Conservation (phyloP, 129 eudicot genomes). For the Kitagawia praeruptora region DNA sequence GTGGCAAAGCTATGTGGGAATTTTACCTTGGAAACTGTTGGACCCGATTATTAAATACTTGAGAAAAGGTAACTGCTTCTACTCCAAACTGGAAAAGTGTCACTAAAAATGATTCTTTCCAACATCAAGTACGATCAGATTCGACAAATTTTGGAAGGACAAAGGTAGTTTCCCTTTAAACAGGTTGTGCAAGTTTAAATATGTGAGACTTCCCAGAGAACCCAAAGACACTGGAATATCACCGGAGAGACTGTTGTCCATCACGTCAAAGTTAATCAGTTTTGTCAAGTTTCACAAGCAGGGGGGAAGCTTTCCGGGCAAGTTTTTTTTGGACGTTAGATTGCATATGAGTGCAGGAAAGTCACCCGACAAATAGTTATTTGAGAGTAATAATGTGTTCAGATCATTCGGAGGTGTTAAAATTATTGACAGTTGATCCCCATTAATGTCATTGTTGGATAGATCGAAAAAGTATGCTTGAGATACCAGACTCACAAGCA, state of each 20-base stretch:
- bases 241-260: constrained; percentile 3
- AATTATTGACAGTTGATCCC: no score
- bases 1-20: no score
- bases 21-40: no score
- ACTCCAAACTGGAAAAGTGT: constrained; percentile 17
- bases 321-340: neutral
- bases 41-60: neutral
- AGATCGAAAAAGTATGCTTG: no score
- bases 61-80: constrained; percentile 2
- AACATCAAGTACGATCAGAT: neutral
- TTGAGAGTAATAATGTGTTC: no score
- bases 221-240: neutral
- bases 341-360: no score
- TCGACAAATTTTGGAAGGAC: neutral
- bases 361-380: no score
- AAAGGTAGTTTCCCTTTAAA: neutral
- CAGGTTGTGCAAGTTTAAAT: neutral
- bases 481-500: no score
- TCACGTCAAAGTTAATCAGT: neutral
- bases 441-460: no score
- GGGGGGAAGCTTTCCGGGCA: neutral
- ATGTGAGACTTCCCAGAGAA: neutral
- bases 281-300: neutral
- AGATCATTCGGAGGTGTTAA: no score
- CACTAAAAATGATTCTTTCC: constrained; percentile 3